Base-by-base conservation (phyloP, 2,329 filamentous ascomycete species). In the Cercospora sp. region DNA sequence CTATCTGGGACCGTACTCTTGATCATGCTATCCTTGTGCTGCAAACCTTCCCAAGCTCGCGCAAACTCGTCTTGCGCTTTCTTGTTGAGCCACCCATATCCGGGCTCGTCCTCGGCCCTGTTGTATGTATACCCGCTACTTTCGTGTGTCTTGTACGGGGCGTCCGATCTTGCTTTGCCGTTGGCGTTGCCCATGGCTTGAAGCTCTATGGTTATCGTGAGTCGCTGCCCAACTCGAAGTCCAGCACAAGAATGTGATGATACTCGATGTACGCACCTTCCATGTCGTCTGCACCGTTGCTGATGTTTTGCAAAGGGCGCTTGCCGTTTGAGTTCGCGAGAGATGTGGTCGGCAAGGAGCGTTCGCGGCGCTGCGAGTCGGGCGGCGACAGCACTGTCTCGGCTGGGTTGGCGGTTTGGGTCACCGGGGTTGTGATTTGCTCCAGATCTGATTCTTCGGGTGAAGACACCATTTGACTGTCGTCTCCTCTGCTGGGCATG, bases 1-100 rank as follows among this genome's bases (percentile, higher is more conserved):
- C 7, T 58, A n/a, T 53, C 10, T 18, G 7, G 9, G 12, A 6
- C 73, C 77, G 68, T 68, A 79, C 78, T 74, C 64, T 73, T 72
- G n/a, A 79, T 68, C 68, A 73, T 73, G 3, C 40, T 48, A 20
- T 85, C 82, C 72, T 80, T 81, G 74, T 89, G 85, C 60, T 86
- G 74, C 58, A 89, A 72, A 69, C 73, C 74, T 30, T 84, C 82
- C 80, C 82, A 80, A 18, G 83, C 84, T 28, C 84, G 79, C 53
- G 82, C 78, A 71, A 81, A 84, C 64, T 89, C 87, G 68, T 88
- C 87, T 69, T 83, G 76, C 5, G 85, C 84, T 73, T 87, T 87
- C 76, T 85, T 86, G 69, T 82, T 86, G 71, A 81, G 82, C 85
- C 86, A 89, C 8, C 79, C 79, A 57, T 82, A 83, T 2, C 85